Percentiles rank a stretch among this genome's conserved stretches.
Conservation (phyloP, 495 filamentous ascomycete species). For the Penicillium soppii region DNA sequence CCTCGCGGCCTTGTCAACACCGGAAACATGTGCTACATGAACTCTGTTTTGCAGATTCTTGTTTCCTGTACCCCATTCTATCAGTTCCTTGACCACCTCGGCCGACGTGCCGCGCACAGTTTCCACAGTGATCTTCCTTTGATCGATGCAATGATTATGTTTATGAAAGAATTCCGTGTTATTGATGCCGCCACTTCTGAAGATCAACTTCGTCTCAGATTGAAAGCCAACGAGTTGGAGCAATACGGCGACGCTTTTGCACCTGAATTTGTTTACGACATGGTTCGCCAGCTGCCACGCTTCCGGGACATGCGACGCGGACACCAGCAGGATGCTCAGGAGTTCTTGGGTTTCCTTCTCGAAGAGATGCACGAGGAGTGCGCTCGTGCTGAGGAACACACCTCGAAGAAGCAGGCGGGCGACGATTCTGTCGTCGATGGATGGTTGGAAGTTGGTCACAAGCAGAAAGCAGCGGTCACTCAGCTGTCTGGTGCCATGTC, state of each 20-base stretch:
- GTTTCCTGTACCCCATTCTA: conserved; percentile 94
- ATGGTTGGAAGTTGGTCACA: conserved; percentile 93
- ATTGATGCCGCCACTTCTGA: conserved; percentile 75
- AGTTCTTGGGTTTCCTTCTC: conserved; percentile 92
- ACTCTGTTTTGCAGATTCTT: conserved; percentile 93
- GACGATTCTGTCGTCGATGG: conserved; percentile 52
- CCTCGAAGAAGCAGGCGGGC: conserved; percentile 39
- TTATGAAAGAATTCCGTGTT: conserved; percentile 88
- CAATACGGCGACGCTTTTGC: conserved; percentile 88
- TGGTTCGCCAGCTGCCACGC: conserved; percentile 78
- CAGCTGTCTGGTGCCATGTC: conserved; percentile 77
- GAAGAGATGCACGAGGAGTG: conserved; percentile 95
- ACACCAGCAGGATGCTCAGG: conserved; percentile 97
- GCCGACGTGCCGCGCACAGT: conserved; percentile 78
- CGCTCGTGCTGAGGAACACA: conserved; percentile 65
- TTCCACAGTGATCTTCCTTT: conserved; percentile 94
- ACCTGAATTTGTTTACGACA: conserved; percentile 93
- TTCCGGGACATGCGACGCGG: conserved; percentile 93
- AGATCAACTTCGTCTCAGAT: conserved; percentile 66
- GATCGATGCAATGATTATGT: conserved; percentile 94
- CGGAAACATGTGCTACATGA: conserved; percentile 99
- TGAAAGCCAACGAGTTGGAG: conserved; percentile 83
- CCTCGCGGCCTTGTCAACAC: conserved; percentile 95
- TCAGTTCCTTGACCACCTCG: conserved; percentile 84
- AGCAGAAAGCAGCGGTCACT: conserved; percentile 83